Evolutionary conservation across 2,329 filamentous ascomycete genomes (phyloP).

Genomic region (Colletotrichum cordylinicola): DNA sequence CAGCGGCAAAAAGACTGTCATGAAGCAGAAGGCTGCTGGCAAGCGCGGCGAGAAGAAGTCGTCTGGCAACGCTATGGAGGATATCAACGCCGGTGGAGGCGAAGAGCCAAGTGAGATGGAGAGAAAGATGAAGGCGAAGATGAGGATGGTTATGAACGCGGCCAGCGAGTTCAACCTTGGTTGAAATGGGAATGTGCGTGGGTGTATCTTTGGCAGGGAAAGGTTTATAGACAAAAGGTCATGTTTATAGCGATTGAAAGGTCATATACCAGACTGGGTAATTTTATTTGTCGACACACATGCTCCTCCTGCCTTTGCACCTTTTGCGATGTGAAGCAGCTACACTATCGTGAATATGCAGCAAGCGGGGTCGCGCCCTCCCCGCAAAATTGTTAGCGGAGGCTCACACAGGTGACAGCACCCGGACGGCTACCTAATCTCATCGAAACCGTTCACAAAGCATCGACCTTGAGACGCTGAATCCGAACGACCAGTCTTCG

Average conservation of each 20-base stretch:
- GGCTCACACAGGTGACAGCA: background rate
- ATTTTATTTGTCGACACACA: background rate
- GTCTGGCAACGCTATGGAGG: constrained; percentile 31
- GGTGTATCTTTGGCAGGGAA: background rate
- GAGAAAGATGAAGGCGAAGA: constrained; percentile 69
- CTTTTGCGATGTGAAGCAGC: background rate
- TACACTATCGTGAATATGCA: background rate
- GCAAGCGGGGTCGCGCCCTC: background rate
- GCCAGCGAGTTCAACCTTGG: constrained; percentile 75
- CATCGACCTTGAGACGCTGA: background rate
- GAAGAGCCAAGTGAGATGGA: constrained; percentile 56
- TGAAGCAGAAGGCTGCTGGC: constrained; percentile 32
- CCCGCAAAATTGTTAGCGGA: background rate
- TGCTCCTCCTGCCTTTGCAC: background rate
- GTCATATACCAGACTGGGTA: constrained; percentile 12
- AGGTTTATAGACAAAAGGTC: constrained; percentile 16
- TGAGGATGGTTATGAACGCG: constrained; percentile 59
- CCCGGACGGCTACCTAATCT: background rate
- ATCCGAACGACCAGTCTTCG: background rate
- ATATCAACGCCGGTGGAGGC: constrained; percentile 24
- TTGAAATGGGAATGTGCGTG: constrained; percentile 33
- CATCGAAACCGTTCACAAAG: background rate
- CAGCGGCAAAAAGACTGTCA: constrained; percentile 47
- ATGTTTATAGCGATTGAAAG: constrained; percentile 11
- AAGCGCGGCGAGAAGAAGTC: constrained; percentile 21